A percentile compares a stretch with the other conserved stretches of the same genome.
phyloP scores from a whole-genome alignment of 2,329 filamentous ascomycete species.

The Tolypocladium amazonense region DNA sequence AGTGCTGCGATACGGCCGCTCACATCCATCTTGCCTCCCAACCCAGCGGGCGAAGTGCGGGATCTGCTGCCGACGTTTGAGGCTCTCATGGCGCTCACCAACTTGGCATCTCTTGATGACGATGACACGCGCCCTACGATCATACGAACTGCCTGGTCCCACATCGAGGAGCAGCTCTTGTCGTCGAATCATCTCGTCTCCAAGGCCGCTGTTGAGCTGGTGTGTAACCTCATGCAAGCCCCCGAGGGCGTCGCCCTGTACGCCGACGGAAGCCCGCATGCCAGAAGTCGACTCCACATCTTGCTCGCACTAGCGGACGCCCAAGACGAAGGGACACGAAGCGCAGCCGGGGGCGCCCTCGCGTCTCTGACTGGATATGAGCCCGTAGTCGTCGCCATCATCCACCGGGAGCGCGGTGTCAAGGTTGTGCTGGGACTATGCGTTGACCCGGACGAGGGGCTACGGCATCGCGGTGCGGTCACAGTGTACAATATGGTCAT shows the following conservation, averaged over 20 bases:
- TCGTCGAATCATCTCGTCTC: conserved; percentile 65
- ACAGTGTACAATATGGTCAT: conserved; percentile 63
- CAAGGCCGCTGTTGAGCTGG: conserved; percentile 75
- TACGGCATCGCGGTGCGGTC: conserved; percentile 65
- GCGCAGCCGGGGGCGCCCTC: conserved; percentile 78
- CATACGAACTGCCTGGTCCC: conserved; percentile 61
- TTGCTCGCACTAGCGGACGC: conserved; percentile 81
- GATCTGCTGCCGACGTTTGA: conserved; percentile 88
- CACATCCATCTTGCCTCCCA: conserved; percentile 58
- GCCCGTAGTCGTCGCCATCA: conserved; percentile 57
- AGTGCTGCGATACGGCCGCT: conserved; percentile 77
- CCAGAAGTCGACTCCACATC: conserved; percentile 67
- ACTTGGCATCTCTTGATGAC: conserved; percentile 73
- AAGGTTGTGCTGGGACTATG: conserved; percentile 74
- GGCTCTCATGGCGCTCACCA: conserved; percentile 82
- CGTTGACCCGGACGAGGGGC: conserved; percentile 56
- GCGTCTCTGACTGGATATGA: conserved; percentile 77
- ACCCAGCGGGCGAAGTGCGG: conserved; percentile 50
- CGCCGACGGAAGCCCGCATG: conserved; percentile 54
- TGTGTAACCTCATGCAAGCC: conserved; percentile 78
- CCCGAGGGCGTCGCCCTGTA: conserved; percentile 59
- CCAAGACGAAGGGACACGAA: conserved; percentile 67
- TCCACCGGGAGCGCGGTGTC: conserved; percentile 62
- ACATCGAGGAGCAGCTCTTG: conserved; percentile 75
- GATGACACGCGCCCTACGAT: conserved; percentile 56